Base-by-base conservation (phyloP, 1,284 basidiomycete species). In the Ustilago nuda region DNA sequence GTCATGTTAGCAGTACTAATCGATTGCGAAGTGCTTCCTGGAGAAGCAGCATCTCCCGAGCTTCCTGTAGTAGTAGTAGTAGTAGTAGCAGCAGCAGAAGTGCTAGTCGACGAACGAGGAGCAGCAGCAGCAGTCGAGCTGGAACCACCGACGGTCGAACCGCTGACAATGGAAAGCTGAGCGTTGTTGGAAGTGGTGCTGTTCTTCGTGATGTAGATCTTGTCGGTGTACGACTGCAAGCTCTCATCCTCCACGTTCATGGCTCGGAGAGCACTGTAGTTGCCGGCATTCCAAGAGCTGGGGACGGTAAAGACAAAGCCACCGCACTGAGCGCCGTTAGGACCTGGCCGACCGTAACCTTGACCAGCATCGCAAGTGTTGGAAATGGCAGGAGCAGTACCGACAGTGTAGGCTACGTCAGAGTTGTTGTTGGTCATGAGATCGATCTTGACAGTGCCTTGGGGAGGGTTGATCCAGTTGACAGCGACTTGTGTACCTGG, bases 401-500 rank as follows among this genome's bases (percentile, higher is more conserved):
- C 80, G 56, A 82, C 43, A 43, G 61, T 60, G 73, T 81, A 78
- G 7, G 74, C 80, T 32, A 81, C 59, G 0, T 66, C 32, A 15
- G 68, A 41, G 55, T 71, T 64, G 69, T 68, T 76, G 66, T 80
- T 76, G 60, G 56, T 53, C 80, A 81, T 80, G 39, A 82, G 70
- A 39, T 82, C 79, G 46, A 82, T 46, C 51, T 73, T 56, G 13
- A 82, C 80, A 32, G 73, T 52, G 27, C 74, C 69, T 8, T 35
- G 39, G 1, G 80, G 79, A 32, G 80, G 76, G 52, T 82, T 79
- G 63, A 66, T 41, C 80, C 80, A 82, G 65, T 82, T 80, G 66
- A 73, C 80, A 5, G 60, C 53, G 8, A 71, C 74, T 56, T 71
- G 66, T 19, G 54, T 48, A 19, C 80, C 80, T 2, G 76, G 70